Percentiles rank a stretch among this genome's conserved stretches.
Evolutionary conservation across 306 rosid genomes (phyloP).

Genomic region (Betula pendula): DNA sequence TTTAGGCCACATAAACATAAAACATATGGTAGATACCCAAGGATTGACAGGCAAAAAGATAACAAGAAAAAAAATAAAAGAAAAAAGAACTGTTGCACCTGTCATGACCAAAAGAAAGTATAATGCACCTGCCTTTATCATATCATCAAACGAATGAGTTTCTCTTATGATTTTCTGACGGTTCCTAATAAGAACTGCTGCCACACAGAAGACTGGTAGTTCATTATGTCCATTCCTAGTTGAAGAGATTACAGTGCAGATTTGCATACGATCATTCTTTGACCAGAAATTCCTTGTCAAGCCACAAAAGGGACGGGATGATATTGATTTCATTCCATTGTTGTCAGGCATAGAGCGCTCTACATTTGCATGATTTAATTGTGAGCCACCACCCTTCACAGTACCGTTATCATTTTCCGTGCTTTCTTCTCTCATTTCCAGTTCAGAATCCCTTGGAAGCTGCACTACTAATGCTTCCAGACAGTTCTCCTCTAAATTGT

Average conservation of each 20-base stretch:
- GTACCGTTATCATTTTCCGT: conserved; percentile 39
- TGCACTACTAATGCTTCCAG: conserved; percentile 64
- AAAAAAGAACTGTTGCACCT: neutral
- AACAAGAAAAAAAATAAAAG: neutral
- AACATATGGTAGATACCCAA: neutral
- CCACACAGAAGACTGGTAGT: conserved; percentile 79
- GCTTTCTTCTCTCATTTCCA: conserved; percentile 45
- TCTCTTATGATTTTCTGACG: conserved; percentile 78
- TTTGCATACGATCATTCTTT: conserved; percentile 48
- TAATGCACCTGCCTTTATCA: conserved; percentile 75
- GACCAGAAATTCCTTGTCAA: conserved; percentile 74
- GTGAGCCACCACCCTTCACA: conserved; percentile 40
- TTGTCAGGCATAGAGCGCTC: conserved; percentile 40
- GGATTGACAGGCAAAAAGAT: neutral
- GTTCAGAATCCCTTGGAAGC: conserved; percentile 57
- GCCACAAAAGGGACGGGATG: conserved; percentile 70
- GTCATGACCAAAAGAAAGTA: neutral
- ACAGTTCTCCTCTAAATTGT: conserved; percentile 63
- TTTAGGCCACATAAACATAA: conserved; percentile 17
- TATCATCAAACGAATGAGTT: conserved; percentile 85
- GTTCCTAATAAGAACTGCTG: conserved; percentile 79
- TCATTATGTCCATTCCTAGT: conserved; percentile 64
- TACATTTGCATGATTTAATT: conserved; percentile 41
- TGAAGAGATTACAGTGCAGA: conserved; percentile 51
- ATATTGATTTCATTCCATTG: conserved; percentile 46